These are phyloP conservation scores for Rhodamnia rubescens DNA, from an alignment of 345 rosid genomes.

Conservation along the genomic window DNA sequence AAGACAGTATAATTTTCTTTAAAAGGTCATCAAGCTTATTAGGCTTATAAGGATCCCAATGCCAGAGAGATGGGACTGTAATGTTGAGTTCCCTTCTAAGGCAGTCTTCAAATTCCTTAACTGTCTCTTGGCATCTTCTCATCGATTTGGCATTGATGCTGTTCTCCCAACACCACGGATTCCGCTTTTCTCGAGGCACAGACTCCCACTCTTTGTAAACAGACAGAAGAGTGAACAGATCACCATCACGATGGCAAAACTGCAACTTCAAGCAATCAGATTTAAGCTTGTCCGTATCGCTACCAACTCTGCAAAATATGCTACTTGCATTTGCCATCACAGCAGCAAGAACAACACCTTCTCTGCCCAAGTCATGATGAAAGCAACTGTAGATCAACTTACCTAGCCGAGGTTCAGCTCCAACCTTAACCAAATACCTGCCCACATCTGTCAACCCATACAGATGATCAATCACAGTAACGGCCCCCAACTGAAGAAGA, in stretches of 20 bases:
- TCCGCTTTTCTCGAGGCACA: constrained; percentile 35
- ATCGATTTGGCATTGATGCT: constrained; percentile 86
- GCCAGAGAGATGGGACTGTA: constrained; percentile 51
- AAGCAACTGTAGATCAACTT: constrained; percentile 61
- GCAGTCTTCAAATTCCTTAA: constrained; percentile 58
- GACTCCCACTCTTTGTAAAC: constrained; percentile 78
- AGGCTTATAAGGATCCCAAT: constrained; percentile 46
- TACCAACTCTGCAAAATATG: constrained; percentile 88
- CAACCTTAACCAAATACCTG: constrained; percentile 55
- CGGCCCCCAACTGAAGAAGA: constrained; percentile 73
- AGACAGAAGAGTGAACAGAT: constrained; percentile 77
- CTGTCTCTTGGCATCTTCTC: constrained; percentile 81
- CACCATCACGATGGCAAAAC: constrained; percentile 75
- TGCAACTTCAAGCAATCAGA: constrained; percentile 73
- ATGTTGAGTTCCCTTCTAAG: constrained; percentile 50
- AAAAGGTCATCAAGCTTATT: constrained; percentile 30
- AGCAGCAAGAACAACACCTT: constrained; percentile 87
- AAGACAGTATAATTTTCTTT: constrained; percentile 56
- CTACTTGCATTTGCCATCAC: constrained; percentile 81
- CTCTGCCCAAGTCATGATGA: constrained; percentile 43
- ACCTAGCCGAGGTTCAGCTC: constrained; percentile 87
- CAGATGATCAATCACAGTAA: constrained; percentile 24
- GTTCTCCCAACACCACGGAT: constrained; percentile 88
- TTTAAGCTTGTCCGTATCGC: constrained; percentile 49
- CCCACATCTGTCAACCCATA: constrained; percentile 63